phyloP scores from a whole-genome alignment of 257 asterid genomes.

The Jasminum sambac region DNA sequence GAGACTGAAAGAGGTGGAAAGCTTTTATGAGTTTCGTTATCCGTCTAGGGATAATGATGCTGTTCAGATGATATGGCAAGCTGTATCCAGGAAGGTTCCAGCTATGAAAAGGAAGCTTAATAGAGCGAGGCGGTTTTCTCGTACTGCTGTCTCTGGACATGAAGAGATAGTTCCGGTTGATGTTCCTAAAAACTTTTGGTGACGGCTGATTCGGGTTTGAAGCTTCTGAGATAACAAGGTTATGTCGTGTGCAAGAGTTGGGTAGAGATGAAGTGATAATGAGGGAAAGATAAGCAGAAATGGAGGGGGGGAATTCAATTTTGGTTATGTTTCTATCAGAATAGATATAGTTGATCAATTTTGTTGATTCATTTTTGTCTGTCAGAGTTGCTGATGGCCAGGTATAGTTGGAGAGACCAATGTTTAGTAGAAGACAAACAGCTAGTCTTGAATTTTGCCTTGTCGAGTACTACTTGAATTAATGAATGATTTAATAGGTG shows the following conservation, averaged over 20 bases:
- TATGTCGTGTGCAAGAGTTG: neutral
- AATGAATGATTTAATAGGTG: neutral
- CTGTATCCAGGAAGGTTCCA: constrained; percentile 58
- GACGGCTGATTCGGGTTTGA: constrained; percentile 12
- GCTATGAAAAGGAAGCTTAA: constrained; percentile 42
- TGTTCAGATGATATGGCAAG: constrained; percentile 81
- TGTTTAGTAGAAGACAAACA: neutral
- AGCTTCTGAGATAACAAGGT: neutral
- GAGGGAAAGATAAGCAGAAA: neutral
- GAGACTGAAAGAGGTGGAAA: constrained; percentile 55
- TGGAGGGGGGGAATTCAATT: neutral
- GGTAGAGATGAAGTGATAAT: neutral
- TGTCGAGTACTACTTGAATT: neutral
- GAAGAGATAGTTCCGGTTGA: constrained; percentile 27
- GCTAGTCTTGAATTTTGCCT: neutral
- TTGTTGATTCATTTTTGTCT: neutral
- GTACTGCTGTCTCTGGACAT: constrained; percentile 25
- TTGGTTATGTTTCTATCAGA: neutral
- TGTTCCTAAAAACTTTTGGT: constrained; percentile 60
- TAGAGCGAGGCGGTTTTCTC: constrained; percentile 33
- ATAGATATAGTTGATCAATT: constrained; percentile 1
- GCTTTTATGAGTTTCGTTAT: constrained; percentile 47
- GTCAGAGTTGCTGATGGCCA: neutral
- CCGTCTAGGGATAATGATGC: constrained; percentile 67
- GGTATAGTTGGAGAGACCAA: neutral